Base-by-base conservation (phyloP, 2,329 filamentous ascomycete genomes). In the Cylindrodendrum hubeiense region DNA sequence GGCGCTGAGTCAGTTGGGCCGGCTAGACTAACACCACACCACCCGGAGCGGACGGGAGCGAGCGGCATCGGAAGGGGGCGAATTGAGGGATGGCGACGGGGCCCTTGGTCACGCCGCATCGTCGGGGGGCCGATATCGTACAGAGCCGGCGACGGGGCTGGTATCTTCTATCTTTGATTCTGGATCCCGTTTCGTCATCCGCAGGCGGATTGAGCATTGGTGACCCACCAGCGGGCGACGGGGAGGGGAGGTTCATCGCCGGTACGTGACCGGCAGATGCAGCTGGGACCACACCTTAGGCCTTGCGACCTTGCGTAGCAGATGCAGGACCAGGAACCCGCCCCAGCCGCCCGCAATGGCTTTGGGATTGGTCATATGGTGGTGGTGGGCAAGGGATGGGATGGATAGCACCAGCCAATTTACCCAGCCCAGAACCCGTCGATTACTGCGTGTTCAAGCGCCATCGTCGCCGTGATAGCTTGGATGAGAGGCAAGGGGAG, bases 1-100 rank as follows among this genome's bases (percentile, higher is more conserved):
- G 47, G n/a, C 17, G 58, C 63, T 66, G 62, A 66, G 56, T 63
- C 58, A 56, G 60, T 61, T n/a, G 55, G 52, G 52, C 19, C 34
- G 39, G 22, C 34, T 30, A 24, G 37, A 57, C 56, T 52, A 46
- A 53, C 33, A 51, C 49, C 49, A 63, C 54, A 59, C 61, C 54
- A 59, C 49, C 21, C 21, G 60, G 52, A 37, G 47, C 47, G 60
- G 53, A 53, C 41, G 60, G 60, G 47, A 58, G 60, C 60, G 54
- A 59, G 54, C 60, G 60, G 46, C 61, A 59, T 59, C 54, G 55
- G 60, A 59, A 53, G 61, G 28, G 47, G 53, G 47, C 47, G 43
- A 22, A 51, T 24, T 34, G 46, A 49, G 5, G n/a, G 28, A 50
- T 39, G 37, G 15, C 15, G 26, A 61, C n/a, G 37, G 13, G 24